Evolutionary conservation across 139 green algal species (phyloP).

Genomic region (Coelastrella sp.): DNA sequence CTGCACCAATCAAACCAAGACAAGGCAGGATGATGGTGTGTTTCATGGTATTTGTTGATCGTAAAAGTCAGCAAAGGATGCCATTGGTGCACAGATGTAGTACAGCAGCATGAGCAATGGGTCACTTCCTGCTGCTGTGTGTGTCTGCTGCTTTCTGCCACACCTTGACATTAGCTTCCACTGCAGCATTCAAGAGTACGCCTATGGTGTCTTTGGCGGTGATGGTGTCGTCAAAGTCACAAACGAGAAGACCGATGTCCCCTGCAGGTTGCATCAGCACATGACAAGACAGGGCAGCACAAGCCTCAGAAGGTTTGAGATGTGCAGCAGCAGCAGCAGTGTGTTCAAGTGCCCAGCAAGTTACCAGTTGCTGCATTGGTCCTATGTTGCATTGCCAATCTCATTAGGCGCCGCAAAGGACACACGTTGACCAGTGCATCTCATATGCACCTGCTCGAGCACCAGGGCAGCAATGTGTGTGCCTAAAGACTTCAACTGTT

Average conservation of each 20-base stretch:
- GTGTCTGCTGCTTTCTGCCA: slow-evolving; percentile 24
- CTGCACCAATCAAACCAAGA: not conserved
- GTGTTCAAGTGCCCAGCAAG: not conserved
- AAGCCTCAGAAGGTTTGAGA: not conserved
- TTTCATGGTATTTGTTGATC: no score
- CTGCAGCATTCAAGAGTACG: slow-evolving; percentile 67
- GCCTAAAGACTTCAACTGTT: not conserved
- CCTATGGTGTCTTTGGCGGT: slow-evolving; percentile 74
- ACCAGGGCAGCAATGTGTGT: no score
- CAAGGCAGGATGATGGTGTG: not conserved
- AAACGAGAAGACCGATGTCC: slow-evolving; percentile 64
- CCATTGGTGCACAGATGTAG: not conserved
- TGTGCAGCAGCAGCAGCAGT: slow-evolving; percentile 11
- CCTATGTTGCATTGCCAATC: no score
- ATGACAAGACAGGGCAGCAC: not conserved
- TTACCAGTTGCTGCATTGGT: no score
- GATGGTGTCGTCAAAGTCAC: slow-evolving; percentile 90
- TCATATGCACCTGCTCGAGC: no score
- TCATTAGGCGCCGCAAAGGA: no score
- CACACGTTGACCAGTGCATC: no score
- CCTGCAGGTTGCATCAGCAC: slow-evolving; percentile 37
- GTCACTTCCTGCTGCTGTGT: not conserved
- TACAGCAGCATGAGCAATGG: no score
- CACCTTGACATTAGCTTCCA: slow-evolving; percentile 49
- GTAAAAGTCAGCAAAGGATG: not conserved